Base-by-base conservation (phyloP, 148 eudicot genomes). In the Mesembryanthemum crystallinum region DNA sequence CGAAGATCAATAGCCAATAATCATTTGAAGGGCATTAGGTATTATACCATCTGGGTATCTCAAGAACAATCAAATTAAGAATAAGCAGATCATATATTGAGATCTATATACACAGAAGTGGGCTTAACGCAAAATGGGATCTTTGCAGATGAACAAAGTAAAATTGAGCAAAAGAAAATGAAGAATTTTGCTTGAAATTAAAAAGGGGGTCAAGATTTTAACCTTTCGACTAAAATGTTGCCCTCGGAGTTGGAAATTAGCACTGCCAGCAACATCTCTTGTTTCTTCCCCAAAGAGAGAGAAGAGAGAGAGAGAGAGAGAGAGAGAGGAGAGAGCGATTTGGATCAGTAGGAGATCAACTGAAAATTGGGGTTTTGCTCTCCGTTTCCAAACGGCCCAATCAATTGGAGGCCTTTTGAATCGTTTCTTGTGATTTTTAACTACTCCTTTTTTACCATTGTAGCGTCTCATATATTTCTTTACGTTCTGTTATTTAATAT, bases 151-250 rank as follows among this genome's bases (percentile, higher is more conserved):
- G 8, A 45, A 45, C 5, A 25, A 28, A 64, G 29, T 37, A 61
- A 60, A 32, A 51, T 3, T 10, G 23, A 21, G 20, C 5, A n/a
- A 74, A 7, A 27, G 20, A 49, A 32, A 29, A 59, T 57, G 4
- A 23, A 32, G 20, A 32, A 8, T 43, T 71, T 11, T 60, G 49
- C 7, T 27, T 9, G 35, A n/a, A 28, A 45, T 47, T n/a, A 7
- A 70, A 67, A 67, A 32, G 37, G 52, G 13, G 24, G 23, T 18
- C 58, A 79, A 71, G 62, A 69, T 51, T 57, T n/a, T 6, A 37
- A 86, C 86, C 88, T 77, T 86, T 86, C 88, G 4, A 86, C 81
- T 8, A 86, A 83, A 71, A 86, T 86, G 83, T 83, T 86, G 71
- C 88, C 88, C 76, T 86, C 88, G 13, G 86, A 78, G 76, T 86